Evolutionary conservation across 176 grass and related monocot species (phyloP).

Genomic region (Raddia distichophylla): DNA sequence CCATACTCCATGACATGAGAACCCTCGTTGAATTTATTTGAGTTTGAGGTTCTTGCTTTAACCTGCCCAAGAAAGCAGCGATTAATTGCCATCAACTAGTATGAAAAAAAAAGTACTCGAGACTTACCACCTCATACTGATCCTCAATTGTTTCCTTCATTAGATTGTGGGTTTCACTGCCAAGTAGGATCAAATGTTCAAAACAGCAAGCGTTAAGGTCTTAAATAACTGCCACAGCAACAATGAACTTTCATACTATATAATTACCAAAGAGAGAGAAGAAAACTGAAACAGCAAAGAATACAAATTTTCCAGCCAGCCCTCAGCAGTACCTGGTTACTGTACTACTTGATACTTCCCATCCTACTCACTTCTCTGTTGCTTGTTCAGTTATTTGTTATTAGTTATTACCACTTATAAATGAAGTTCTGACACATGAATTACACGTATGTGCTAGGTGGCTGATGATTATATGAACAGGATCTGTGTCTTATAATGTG

Average conservation of each 20-base stretch:
- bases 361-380: neutral
- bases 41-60: conserved; percentile 73
- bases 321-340: neutral
- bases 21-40: conserved; percentile 42
- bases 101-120: conserved; percentile 25
- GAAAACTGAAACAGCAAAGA: neutral
- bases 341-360: conserved; percentile 12
- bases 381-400: neutral
- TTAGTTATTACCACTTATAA: neutral
- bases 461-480: neutral
- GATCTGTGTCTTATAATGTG: neutral
- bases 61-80: conserved; percentile 52
- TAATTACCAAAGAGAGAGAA: neutral
- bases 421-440: neutral
- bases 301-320: neutral
- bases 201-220: neutral
- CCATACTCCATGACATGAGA: conserved; percentile 99
- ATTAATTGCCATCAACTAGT: conserved; percentile 5
- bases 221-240: conserved; percentile 15
- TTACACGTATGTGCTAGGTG: neutral
- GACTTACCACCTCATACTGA: conserved; percentile 77
- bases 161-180: conserved; percentile 81
- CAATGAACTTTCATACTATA: neutral
- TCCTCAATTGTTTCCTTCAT: conserved; percentile 78
- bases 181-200: conserved; percentile 33